These are phyloP conservation scores for Irpex sp. DNA, from an alignment of 1,284 basidiomycete species.

Conservation along the genomic window DNA sequence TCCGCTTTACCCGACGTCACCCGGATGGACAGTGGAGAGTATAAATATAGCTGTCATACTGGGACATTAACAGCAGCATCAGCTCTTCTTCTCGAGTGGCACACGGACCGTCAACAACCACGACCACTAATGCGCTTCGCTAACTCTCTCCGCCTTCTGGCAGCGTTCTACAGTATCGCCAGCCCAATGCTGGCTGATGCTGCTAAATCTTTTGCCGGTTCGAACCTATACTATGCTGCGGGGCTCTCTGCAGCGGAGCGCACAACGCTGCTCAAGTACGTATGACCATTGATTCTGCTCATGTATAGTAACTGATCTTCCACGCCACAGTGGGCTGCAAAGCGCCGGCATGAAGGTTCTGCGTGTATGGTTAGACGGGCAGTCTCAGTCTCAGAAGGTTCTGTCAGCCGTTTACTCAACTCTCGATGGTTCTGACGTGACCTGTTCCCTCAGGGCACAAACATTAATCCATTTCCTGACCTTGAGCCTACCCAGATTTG, in stretches of 20 bases:
- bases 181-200: constrained; percentile 11
- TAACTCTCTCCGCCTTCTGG: background rate
- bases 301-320: background rate
- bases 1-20: background rate
- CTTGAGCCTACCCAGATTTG: constrained; percentile 34
- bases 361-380: constrained; percentile 32
- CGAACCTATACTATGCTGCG: constrained; percentile 32
- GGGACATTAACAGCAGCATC: background rate
- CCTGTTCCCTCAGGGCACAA: constrained; percentile 21
- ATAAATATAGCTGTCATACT: background rate
- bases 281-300: background rate
- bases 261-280: constrained; percentile 25
- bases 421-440: background rate
- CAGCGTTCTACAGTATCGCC: background rate
- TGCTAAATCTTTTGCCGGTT: constrained; percentile 29
- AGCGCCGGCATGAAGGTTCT: constrained; percentile 30
- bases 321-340: constrained; percentile 23
- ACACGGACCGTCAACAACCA: background rate
- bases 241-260: constrained; percentile 23
- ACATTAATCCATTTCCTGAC: constrained; percentile 26
- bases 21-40: background rate
- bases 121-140: background rate
- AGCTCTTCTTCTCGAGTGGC: background rate
- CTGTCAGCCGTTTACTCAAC: background rate
- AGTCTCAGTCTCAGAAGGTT: constrained; percentile 25